Evolutionary conservation across 768 basidiomycete species (phyloP), one percentile per base, ranked within the genome.

Genomic region (Suillus brevipes): DNA sequence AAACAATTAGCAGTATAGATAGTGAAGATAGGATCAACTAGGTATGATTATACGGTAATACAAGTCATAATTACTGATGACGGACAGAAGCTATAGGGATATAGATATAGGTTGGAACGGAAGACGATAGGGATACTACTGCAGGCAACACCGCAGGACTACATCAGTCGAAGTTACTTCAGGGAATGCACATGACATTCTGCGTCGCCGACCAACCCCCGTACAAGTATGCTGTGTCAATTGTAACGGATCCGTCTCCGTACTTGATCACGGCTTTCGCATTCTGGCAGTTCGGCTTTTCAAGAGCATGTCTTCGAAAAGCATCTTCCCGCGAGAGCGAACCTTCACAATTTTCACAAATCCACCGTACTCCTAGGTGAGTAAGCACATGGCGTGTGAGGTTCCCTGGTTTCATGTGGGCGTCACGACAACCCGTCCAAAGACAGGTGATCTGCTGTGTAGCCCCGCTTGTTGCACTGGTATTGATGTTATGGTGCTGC

Each of bases 181-280:
- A 57, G n/a, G 36, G 56, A 12, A 59, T 42, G 18, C 58, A 59
- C 18, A 59, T 13, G 40, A 59, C 58, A 13, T 59, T 59, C 3
- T 59, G 40, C 10, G 7, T 20, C 3, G 10, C 14, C 12, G 58
- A 59, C 40, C 40, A 59, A 28, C 58, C 58, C 18, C 40, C 25
- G 3, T 28, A 0, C 4, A 59, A 20, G 40, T 6, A 20, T 1
- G 12, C 18, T 13, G 25, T 59, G 28, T 59, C 58, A 6, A 59
- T 42, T 20, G 20, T 12, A 3, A 6, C 3, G 1, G 18, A 28
- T 6, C 6, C 25, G 1, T 8, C 18, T 28, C 40, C 58, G 10
- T 28, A 20, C 18, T 18, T 20, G 4, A 59, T 3, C 13, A 10
- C 3, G 6, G 14, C 1, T 28, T 3, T 31, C 16, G 58, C 40